A percentile compares a stretch with the other conserved stretches of the same genome.
phyloP scores from a whole-genome alignment of 2,329 filamentous ascomycete species.

The Phyllosticta citrichinensis region DNA sequence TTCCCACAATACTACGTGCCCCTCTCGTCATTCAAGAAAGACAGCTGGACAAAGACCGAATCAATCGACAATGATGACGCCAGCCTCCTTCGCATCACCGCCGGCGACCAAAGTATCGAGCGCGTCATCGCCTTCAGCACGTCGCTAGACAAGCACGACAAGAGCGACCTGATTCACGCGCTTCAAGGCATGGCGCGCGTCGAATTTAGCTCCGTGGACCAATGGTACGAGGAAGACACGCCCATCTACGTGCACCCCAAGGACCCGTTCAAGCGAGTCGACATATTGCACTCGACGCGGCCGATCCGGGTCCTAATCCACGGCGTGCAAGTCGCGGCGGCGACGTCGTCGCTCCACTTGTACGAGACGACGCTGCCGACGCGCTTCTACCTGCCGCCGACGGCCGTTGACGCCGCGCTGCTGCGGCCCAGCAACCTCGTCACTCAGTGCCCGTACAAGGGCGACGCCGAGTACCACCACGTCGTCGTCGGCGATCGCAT shows the following conservation, averaged over 20 bases:
- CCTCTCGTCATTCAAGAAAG: background rate
- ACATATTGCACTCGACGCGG: slow-evolving; percentile 48
- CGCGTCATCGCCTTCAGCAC: slow-evolving; percentile 20
- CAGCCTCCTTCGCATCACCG: slow-evolving; percentile 12
- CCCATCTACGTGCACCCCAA: slow-evolving; percentile 54
- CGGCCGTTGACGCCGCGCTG: slow-evolving; percentile 38
- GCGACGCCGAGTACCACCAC: slow-evolving; percentile 52
- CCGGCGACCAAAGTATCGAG: slow-evolving; percentile 15
- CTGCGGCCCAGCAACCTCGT: slow-evolving; percentile 41
- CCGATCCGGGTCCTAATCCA: slow-evolving; percentile 40
- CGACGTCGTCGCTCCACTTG: slow-evolving; percentile 37
- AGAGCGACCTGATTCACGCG: background rate
- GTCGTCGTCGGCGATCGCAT: slow-evolving; percentile 36
- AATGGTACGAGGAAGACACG: slow-evolving; percentile 49
- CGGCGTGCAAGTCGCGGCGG: slow-evolving; percentile 22
- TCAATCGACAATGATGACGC: background rate
- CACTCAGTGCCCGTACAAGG: slow-evolving; percentile 60
- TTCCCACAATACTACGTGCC: slow-evolving; percentile 23
- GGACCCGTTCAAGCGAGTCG: slow-evolving; percentile 56
- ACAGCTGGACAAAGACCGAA: background rate
- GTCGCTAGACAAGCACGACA: slow-evolving; percentile 10
- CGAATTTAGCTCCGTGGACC: slow-evolving; percentile 17
- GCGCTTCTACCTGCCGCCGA: slow-evolving; percentile 50
- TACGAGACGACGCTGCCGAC: slow-evolving; percentile 51
- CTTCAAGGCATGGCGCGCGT: slow-evolving; percentile 22